Conservation (phyloP, 148 eudicot genomes). For the Chenopodium album region DNA sequence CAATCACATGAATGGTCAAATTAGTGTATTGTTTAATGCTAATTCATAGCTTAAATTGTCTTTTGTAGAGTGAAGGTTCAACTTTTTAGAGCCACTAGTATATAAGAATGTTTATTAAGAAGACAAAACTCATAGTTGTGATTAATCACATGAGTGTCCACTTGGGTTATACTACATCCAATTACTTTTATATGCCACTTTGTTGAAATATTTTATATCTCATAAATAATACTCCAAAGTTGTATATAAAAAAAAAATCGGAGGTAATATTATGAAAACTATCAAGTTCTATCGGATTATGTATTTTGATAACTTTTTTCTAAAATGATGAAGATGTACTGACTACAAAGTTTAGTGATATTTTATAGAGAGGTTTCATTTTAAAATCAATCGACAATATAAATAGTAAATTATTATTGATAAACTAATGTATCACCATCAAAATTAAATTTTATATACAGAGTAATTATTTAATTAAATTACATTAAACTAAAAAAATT, state of each 20-base stretch:
- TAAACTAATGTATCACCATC: too few species aligned
- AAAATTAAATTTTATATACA: too few species aligned
- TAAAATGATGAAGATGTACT: not conserved
- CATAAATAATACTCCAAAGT: too few species aligned
- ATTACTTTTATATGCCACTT: too few species aligned
- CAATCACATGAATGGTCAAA: constrained; percentile 4
- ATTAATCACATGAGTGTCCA: not conserved
- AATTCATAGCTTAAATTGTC: not conserved
- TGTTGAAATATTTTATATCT: too few species aligned
- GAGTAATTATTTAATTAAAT: too few species aligned
- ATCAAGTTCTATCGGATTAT: too few species aligned
- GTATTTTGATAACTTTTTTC: not conserved
- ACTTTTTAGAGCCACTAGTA: not conserved
- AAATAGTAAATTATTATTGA: not conserved
- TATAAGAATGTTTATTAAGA: not conserved
- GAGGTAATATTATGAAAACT: too few species aligned
- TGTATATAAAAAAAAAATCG: too few species aligned
- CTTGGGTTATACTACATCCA: not conserved
- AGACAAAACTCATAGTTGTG: not conserved
- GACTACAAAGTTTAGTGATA: too few species aligned
- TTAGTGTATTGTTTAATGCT: not conserved
- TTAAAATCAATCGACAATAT: not conserved
- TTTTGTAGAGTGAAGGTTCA: not conserved
- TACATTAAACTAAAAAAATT: too few species aligned
- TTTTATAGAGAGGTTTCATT: not conserved